Base-by-base conservation (phyloP, 306 rosid genomes). In the Dryas octopetala region DNA sequence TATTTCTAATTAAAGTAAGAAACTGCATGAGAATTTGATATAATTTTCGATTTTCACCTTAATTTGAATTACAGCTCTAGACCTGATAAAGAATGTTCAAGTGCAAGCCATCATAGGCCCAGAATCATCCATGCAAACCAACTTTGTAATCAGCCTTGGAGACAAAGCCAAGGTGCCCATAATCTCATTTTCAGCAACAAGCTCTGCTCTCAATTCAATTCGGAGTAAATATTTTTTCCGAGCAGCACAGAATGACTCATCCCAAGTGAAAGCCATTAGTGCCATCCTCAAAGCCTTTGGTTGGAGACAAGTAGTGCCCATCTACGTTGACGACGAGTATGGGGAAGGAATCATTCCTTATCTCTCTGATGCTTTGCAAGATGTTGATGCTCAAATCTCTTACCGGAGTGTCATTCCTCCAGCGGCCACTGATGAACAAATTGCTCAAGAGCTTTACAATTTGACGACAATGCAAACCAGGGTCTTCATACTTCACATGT, bases 401-500 rank as follows among this genome's bases (percentile, higher is more conserved):
- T 85, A 88, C 60, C 74, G 81, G 1, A 78, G 86, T 68, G 70
- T 68, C 13, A 78, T 91, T 50, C 15, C 82, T 38, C 71, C 75
- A 3, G 13, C 67, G 2, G 83, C 90, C 70, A 66, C 78, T 0
- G 83, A 81, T 41, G 84, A 78, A 8, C 83, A 52, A 1, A 86
- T 90, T 2, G 47, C 1, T 12, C 1, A 0, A 15, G 89, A 88
- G 74, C 93, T 90, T 38, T 62, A 68, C 49, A 83, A 82, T 68
- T 49, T 90, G 38, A 90, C 66, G 87, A 73, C 78, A 1, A 83
- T 77, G 88, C 79, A 78, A 49, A 82, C 84, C 0, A 85, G 90
- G 67, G 89, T 88, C 10, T 88, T 91, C 17, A 23, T 91, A 40
- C 81, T 85, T 7, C 91, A 91, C 77, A 82, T 88, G 88, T 0